phyloP scores from a whole-genome alignment of 306 rosid species.

The Abrus precatorius region DNA sequence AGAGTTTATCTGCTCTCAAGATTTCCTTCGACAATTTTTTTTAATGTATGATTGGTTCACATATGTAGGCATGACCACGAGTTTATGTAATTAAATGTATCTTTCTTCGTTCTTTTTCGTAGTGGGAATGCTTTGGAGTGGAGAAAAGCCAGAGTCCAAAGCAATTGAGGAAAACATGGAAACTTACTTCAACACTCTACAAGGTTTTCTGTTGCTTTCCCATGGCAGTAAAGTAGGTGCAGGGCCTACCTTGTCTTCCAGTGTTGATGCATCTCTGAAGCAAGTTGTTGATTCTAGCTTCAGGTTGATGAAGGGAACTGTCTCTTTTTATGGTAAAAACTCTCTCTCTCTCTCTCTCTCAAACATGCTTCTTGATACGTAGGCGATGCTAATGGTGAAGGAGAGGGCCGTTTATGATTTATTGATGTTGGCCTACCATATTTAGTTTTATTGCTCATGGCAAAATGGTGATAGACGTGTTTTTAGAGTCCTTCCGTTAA shows the following conservation, averaged over 20 bases:
- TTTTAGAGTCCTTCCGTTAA: background rate
- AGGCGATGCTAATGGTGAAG: background rate
- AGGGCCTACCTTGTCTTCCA: slow-evolving; percentile 79
- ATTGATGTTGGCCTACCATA: background rate
- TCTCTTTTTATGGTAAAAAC: slow-evolving; percentile 70
- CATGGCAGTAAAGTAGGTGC: slow-evolving; percentile 79
- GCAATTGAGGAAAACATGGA: slow-evolving; percentile 82
- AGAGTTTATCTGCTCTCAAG: background rate
- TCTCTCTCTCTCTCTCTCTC: background rate
- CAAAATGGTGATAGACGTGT: slow-evolving; percentile 14
- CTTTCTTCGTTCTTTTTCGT: slow-evolving; percentile 38
- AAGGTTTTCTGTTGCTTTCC: slow-evolving; percentile 86
- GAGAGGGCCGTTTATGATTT: background rate
- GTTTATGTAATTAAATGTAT: slow-evolving; percentile 25
- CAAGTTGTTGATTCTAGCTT: slow-evolving; percentile 84
- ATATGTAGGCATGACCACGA: background rate
- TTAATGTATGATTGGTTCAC: background rate
- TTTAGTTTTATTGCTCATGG: background rate
- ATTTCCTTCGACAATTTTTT: background rate
- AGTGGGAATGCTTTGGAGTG: slow-evolving; percentile 98
- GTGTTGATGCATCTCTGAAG: slow-evolving; percentile 69
- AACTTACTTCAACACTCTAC: slow-evolving; percentile 76
- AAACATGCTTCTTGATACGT: background rate
- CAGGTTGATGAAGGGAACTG: slow-evolving; percentile 72
- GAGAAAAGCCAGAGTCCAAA: slow-evolving; percentile 62